Base-by-base conservation (phyloP, 768 basidiomycete species). In the Leucocoprinus leucothites region DNA sequence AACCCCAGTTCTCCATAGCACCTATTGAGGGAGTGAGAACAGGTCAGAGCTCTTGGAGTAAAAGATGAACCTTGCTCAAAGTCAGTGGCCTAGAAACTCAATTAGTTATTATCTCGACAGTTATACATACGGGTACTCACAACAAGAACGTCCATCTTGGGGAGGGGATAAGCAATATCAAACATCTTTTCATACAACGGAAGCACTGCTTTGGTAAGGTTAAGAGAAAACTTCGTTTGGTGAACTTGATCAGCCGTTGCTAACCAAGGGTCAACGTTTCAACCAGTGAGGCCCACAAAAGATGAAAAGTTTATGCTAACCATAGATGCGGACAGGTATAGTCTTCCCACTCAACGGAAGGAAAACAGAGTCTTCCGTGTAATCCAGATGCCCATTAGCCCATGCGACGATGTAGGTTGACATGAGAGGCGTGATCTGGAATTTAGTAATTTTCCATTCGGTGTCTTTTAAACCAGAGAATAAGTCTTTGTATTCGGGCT, bases 1-100 rank as follows among this genome's bases (percentile, higher is more conserved):
- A 73, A 25, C 91, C 92, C 90, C 90, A 94, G 68, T 94, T 94
- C 70, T 97, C 95, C 94, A 95, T 94, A 3, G 89, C 88, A 57
- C 86, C 82, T 75, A 61, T 18, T n/a, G 28, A 56, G 41, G 43
- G 31, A 31, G 31, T 31, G n/a, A n/a, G n/a, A n/a, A n/a, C n/a
- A n/a, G n/a, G n/a, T n/a, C n/a, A n/a, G n/a, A n/a, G n/a, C n/a
- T n/a, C n/a, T n/a, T n/a, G n/a, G n/a, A n/a, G n/a, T n/a, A n/a
- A n/a, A n/a, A 5, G 69, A 75, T 87, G 90, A 31, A 88, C 86
- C 65, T 11, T 31, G 31, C 11, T 96, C 94, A 61, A 97, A 97
- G 66, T 97, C 94, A 50, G 80, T 82, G 3, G 85, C 94, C 80
- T 84, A 31, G 21, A 41, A 7, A 24, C 25, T 9, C n/a, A 46